Evolutionary conservation across 805 yeast species (phyloP), one percentile per base, ranked within the genome.

Genomic region (Candida hungchunana): DNA sequence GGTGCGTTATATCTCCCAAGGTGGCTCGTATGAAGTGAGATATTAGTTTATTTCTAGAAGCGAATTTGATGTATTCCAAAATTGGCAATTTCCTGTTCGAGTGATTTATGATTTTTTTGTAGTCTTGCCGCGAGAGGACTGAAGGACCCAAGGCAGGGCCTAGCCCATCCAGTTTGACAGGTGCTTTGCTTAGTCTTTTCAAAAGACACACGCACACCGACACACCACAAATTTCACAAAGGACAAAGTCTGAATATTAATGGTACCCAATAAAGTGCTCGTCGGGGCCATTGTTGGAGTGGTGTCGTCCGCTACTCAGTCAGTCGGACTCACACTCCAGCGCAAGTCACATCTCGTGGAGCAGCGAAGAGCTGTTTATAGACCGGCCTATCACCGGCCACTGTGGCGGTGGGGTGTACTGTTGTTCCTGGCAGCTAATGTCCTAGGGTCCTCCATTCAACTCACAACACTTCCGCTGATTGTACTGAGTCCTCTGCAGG

Each of bases 21-120:
- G 90, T 0, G 96, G 95, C 0, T 73, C 82, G 6, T 88, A 85
- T 49, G 96, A 89, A 43, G 69, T 86, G 8, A 67, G 97, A 37
- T 78, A 78, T 44, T 82, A 56, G 59, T 20, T 20, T 15, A n/a
- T n/a, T n/a, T n/a, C n/a, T n/a, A n/a, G n/a, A n/a, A n/a, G n/a
- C n/a, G n/a, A n/a, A n/a, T n/a, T n/a, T n/a, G n/a, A n/a, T n/a
- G n/a, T n/a, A n/a, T n/a, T n/a, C n/a, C n/a, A n/a, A n/a, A n/a
- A n/a, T n/a, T n/a, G n/a, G n/a, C n/a, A n/a, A n/a, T n/a, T n/a
- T n/a, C n/a, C n/a, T n/a, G n/a, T n/a, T n/a, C n/a, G n/a, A n/a
- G n/a, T n/a, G n/a, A n/a, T n/a, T n/a, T n/a, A n/a, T n/a, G n/a
- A n/a, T n/a, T n/a, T n/a, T n/a, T n/a, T n/a, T n/a, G n/a, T n/a